Percentiles rank a stretch among this genome's conserved stretches.
Evolutionary conservation across 2,329 filamentous ascomycete genomes (phyloP).

Genomic region (Fusarium virguliforme): DNA sequence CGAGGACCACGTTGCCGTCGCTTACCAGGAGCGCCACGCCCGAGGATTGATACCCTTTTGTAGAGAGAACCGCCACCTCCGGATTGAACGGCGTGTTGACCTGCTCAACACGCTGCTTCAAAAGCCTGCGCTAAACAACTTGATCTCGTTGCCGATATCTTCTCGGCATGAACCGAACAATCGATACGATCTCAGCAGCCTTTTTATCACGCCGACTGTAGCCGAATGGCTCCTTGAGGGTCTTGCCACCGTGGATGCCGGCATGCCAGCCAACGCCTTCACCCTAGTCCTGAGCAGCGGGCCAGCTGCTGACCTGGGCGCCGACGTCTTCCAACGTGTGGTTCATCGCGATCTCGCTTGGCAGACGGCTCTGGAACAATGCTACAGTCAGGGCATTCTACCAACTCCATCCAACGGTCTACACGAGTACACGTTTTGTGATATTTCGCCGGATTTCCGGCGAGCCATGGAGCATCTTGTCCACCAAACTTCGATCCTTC

Average conservation of each 20-base stretch:
- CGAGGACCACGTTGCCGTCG: constrained; percentile 9
- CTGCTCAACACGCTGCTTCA: constrained; percentile 5
- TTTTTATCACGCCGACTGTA: not conserved
- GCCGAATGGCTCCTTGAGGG: not conserved
- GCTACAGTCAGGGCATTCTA: not conserved
- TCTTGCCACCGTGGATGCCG: rapidly evolving
- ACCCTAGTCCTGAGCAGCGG: constrained; percentile 2
- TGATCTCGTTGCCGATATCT: not conserved
- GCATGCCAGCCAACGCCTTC: constrained; percentile 21
- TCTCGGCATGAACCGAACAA: not conserved
- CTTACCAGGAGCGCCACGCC: not conserved
- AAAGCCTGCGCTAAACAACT: rapidly evolving
- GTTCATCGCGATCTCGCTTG: not conserved
- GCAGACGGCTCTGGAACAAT: rapidly evolving
- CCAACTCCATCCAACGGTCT: not conserved
- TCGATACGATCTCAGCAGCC: not conserved
- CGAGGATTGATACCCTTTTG: constrained; percentile 21
- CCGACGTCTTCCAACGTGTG: constrained; percentile 5
- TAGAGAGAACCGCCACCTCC: constrained; percentile 12
- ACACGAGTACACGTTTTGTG: not conserved
- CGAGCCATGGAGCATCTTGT: not conserved
- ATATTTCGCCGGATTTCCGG: rapidly evolving
- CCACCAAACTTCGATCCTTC: not conserved
- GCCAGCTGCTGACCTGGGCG: rapidly evolving
- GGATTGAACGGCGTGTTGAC: not conserved